Evolutionary conservation across 768 basidiomycete species (phyloP).

Genomic region (Lactarius indigo): DNA sequence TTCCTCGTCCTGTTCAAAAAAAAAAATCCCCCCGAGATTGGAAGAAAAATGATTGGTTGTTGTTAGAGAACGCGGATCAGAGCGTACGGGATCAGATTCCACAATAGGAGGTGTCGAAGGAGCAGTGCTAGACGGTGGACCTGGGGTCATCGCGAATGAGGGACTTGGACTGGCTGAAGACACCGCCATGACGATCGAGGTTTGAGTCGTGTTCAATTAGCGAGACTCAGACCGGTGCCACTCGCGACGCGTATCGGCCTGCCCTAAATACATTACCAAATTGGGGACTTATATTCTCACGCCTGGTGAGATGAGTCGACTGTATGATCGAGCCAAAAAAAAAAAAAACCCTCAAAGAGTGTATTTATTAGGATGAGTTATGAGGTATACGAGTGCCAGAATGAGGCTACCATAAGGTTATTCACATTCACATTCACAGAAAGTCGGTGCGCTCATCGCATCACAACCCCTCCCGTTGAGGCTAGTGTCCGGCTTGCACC

Average conservation of each 20-base stretch:
- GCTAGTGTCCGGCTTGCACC: too few relatives aligned
- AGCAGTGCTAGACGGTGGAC: slow-evolving; percentile 11
- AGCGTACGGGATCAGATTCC: slow-evolving; percentile 16
- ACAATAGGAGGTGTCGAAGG: slow-evolving; percentile 12
- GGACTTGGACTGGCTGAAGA: slow-evolving; percentile 11
- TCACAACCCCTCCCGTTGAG: too few relatives aligned
- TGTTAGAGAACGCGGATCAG: neutral
- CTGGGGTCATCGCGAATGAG: slow-evolving; percentile 10
- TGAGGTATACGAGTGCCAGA: too few relatives aligned
- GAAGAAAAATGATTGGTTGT: neutral
- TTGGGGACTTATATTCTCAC: neutral
- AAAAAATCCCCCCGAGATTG: neutral
- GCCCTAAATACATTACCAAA: slow-evolving; percentile 20
- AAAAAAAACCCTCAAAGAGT: too few relatives aligned
- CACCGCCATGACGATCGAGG: slow-evolving; percentile 2
- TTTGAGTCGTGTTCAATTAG: neutral
- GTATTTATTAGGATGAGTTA: too few relatives aligned
- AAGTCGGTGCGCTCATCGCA: too few relatives aligned
- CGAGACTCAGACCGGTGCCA: neutral
- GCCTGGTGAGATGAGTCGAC: neutral
- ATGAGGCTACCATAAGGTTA: too few relatives aligned
- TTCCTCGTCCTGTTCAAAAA: slow-evolving; percentile 42
- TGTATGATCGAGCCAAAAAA: too few relatives aligned
- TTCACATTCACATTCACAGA: too few relatives aligned
- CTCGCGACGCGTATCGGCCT: slow-evolving; percentile 19